Conservation (phyloP, 352 stramenopile genomes). For the Globisporangium nunn region DNA sequence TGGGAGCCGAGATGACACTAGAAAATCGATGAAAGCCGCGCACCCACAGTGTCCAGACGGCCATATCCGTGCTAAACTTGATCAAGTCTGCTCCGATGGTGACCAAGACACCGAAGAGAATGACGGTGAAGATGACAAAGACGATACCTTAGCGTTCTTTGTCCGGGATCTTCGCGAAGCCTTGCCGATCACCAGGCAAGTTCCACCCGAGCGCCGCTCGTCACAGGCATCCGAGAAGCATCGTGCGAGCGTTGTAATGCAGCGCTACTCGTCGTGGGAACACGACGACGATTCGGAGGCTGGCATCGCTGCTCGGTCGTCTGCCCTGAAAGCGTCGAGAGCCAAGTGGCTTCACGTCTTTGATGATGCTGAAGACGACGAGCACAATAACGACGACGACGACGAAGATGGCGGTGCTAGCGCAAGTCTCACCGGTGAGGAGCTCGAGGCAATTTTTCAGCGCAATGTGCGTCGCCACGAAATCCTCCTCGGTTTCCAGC, state of each 20-base stretch:
- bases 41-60: not conserved
- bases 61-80: not conserved
- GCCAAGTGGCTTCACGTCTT: not conserved
- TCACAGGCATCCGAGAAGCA: too few species aligned
- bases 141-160: slow-evolving; percentile 35
- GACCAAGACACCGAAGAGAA: not conserved
- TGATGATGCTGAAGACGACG: too few species aligned
- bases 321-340: not conserved
- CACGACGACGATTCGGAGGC: not conserved
- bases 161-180: slow-evolving; percentile 15
- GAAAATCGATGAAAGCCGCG: not conserved
- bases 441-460: slow-evolving; percentile 54
- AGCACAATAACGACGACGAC: slow-evolving; percentile 11
- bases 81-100: not conserved
- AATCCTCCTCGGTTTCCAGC: slow-evolving; percentile 48
- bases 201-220: too few species aligned
- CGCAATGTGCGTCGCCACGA: slow-evolving; percentile 54
- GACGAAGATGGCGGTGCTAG: slow-evolving; percentile 2
- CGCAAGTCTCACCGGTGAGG: slow-evolving; percentile 29
- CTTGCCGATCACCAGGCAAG: not conserved
- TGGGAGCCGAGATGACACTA: not conserved
- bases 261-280: slow-evolving; percentile 8
- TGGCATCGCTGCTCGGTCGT: not conserved
- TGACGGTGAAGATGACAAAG: slow-evolving; percentile 13
- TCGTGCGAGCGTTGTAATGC: not conserved